A percentile compares a stretch with the other conserved stretches of the same genome.
phyloP scores from a whole-genome alignment of 768 basidiomycete genomes.

The Pisolithus sp. region DNA sequence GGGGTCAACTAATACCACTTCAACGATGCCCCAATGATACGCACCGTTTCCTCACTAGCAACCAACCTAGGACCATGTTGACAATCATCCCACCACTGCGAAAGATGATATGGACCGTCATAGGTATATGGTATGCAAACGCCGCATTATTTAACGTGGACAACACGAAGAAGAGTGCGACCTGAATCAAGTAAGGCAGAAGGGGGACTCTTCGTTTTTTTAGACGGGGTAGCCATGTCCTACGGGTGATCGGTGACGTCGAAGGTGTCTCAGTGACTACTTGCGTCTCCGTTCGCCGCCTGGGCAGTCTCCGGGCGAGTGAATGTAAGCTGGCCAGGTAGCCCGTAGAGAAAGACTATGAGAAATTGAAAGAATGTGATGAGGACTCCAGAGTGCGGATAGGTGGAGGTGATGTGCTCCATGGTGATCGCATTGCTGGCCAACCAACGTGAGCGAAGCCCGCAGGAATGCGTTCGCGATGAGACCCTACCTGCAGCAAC shows the following conservation, averaged over 20 bases:
- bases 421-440: constrained; percentile 71
- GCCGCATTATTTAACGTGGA: constrained; percentile 89
- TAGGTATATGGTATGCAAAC: constrained; percentile 80
- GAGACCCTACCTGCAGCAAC: constrained; percentile 68
- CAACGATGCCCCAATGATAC: constrained; percentile 14
- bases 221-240: constrained; percentile 37
- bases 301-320: constrained; percentile 3
- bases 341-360: constrained; percentile 65
- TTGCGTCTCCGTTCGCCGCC: background rate
- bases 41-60: constrained; percentile 57
- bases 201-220: constrained; percentile 66
- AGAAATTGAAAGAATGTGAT: constrained; percentile 87
- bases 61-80: constrained; percentile 75
- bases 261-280: constrained; percentile 1
- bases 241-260: background rate
- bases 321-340: constrained; percentile 53
- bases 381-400: constrained; percentile 70
- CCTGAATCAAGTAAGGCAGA: constrained; percentile 69
- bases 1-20: constrained; percentile 8
- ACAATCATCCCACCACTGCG: constrained; percentile 82
- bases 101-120: constrained; percentile 92
- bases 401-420: constrained; percentile 62
- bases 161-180: constrained; percentile 70
- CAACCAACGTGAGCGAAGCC: background rate
- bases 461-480: constrained; percentile 1